These are phyloP conservation scores for Pueraria montana DNA, from an alignment of 306 rosid genomes.

Conservation along the genomic window DNA sequence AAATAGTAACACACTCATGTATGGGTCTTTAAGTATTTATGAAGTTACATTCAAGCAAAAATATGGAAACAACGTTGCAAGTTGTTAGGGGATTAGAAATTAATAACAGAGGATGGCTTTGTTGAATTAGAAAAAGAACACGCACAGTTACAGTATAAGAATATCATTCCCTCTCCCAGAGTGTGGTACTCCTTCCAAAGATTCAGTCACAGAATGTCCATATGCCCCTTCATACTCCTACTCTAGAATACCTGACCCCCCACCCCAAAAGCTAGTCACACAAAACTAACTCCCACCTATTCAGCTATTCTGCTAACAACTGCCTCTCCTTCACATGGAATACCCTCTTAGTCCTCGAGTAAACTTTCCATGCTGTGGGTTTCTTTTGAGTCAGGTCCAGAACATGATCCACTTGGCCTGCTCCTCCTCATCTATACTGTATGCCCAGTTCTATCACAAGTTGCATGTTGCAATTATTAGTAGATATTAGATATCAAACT, in stretches of 20 bases:
- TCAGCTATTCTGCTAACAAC: too few species aligned
- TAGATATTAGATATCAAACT: conserved; percentile 4
- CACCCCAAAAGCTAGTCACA: background rate
- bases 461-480: conserved; percentile 36
- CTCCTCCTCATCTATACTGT: background rate
- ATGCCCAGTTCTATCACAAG: background rate
- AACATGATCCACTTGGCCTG: background rate
- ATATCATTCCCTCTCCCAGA: conserved; percentile 5
- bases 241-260: background rate
- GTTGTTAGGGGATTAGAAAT: background rate
- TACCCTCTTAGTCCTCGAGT: background rate
- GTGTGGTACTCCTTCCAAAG: background rate
- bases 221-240: background rate
- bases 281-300: background rate
- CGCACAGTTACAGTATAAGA: background rate
- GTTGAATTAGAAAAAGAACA: conserved; percentile 13
- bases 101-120: background rate
- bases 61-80: background rate
- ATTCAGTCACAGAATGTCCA: background rate
- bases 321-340: background rate
- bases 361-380: background rate
- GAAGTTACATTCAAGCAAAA: conserved; percentile 20
- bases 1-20: conserved; percentile 23
- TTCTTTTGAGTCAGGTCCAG: background rate
- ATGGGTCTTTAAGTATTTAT: conserved; percentile 14